Conservation (phyloP, 2,329 filamentous ascomycete genomes). For the Westerdykella aurantiaca region DNA sequence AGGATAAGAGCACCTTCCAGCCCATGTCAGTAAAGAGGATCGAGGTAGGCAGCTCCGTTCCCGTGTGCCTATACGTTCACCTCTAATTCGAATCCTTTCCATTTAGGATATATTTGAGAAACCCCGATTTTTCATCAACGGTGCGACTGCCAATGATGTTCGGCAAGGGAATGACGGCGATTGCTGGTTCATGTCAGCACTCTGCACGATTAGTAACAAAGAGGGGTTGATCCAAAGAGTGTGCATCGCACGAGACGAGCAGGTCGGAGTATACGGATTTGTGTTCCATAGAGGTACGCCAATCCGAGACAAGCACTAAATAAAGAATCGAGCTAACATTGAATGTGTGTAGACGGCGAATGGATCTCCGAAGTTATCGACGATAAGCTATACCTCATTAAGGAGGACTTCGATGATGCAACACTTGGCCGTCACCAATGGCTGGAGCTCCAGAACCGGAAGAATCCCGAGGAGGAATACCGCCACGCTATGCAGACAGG, state of each 20-base stretch:
- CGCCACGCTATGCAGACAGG: conserved; percentile 64
- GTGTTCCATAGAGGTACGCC: conserved; percentile 64
- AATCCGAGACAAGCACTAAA: conserved; percentile 1
- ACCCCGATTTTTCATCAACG: conserved; percentile 71
- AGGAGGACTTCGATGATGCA: conserved; percentile 71
- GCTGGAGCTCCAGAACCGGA: conserved; percentile 64
- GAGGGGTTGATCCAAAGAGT: conserved; percentile 64
- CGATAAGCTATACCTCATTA: conserved; percentile 80
- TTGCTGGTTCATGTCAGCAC: conserved; percentile 78
- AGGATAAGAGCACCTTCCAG: conserved; percentile 36
- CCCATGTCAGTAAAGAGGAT: conserved; percentile 74
- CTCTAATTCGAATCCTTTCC: conserved; percentile 13
- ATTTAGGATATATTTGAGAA: conserved; percentile 69
- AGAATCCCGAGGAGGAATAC: conserved; percentile 66
- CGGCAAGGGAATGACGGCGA: conserved; percentile 73
- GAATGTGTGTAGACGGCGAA: conserved; percentile 62
- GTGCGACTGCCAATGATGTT: conserved; percentile 70
- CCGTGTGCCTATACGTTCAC: conserved; percentile 4
- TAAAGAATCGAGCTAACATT: conserved; percentile 18
- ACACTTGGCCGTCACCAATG: conserved; percentile 68
- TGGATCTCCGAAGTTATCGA: conserved; percentile 91
- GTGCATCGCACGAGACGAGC: conserved; percentile 66
- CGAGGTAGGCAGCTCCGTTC: conserved; percentile 32
- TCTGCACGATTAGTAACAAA: conserved; percentile 72
- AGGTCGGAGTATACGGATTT: conserved; percentile 77